Base-by-base conservation (phyloP, 108 stramenopile species). In the Cyclostephanos invisitatus region DNA sequence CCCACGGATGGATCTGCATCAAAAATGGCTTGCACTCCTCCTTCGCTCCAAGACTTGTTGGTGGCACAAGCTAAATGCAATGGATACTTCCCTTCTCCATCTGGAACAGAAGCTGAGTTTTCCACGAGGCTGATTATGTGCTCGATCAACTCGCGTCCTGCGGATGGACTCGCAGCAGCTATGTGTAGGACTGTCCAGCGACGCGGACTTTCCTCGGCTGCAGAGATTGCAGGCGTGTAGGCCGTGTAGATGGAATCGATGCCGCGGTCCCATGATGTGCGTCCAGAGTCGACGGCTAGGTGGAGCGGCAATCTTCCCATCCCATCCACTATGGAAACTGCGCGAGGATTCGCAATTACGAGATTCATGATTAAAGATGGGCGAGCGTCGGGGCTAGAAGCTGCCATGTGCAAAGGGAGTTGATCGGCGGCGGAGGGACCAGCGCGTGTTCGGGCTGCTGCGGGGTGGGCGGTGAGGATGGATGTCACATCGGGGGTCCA, bases 351-450 rank as follows among this genome's bases (percentile, higher is more conserved):
- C 20, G 83, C 66, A 51, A 82, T 66, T 28, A 90, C 73, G 10
- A 93, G 60, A 27, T 73, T 83, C 62, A 71, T 64, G 20, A 93
- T 88, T 56, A 91, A 64, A 7, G 75, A 77, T 17, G 64, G 81
- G 17, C 77, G 56, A 7, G 88, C 78, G 59, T 83, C 74, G 7
- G 79, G 69, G 70, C 83, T 90, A 2, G 87, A 63, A 15, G 92
- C 89, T 7, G 89, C 92, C 64, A 93, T 63, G 67, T 93, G 92
- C 37, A 93, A 69, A 18, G 92, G 89, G 4, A 93, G 78, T 47
- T 75, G 84, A 46, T 82, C 73, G 60, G 29, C 40, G 3, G 73
- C 25, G 11, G 62, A 59, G 36, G 78, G 64, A 42, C 89, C 89
- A 14, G 83, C 76, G 42, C 92, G 80, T 0, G 62, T 37, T 62